These are phyloP conservation scores for Ganoderma boninense DNA, from an alignment of 1,284 basidiomycete genomes.

Conservation along the genomic window DNA sequence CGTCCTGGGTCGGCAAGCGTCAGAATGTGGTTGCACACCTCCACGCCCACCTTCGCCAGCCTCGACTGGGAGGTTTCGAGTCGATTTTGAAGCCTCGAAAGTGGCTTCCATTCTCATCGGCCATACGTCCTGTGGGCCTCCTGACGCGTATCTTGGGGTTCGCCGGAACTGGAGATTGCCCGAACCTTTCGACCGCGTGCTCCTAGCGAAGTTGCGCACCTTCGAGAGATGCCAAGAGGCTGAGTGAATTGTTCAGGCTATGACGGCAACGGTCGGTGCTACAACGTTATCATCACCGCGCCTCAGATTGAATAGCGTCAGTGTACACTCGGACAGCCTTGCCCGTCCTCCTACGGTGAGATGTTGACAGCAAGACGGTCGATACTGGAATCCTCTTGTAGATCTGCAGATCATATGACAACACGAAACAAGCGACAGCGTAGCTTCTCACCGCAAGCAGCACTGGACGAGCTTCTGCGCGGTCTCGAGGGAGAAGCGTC, in stretches of 20 bases:
- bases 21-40: background rate
- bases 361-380: background rate
- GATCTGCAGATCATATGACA: background rate
- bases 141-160: background rate
- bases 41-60: background rate
- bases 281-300: background rate
- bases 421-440: background rate
- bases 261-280: background rate
- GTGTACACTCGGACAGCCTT: background rate
- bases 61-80: background rate
- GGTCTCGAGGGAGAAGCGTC: background rate
- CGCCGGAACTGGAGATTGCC: background rate
- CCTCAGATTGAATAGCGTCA: background rate
- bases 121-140: background rate
- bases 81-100: background rate
- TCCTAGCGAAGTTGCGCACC: background rate
- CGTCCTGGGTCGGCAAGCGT: background rate
- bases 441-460: background rate
- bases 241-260: background rate
- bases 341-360: background rate
- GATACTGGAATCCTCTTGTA: background rate
- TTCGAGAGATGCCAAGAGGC: background rate
- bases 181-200: background rate
- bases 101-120: background rate
- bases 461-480: background rate